phyloP scores from a whole-genome alignment of 2,329 filamentous ascomycete species.

The Nemania sp. region DNA sequence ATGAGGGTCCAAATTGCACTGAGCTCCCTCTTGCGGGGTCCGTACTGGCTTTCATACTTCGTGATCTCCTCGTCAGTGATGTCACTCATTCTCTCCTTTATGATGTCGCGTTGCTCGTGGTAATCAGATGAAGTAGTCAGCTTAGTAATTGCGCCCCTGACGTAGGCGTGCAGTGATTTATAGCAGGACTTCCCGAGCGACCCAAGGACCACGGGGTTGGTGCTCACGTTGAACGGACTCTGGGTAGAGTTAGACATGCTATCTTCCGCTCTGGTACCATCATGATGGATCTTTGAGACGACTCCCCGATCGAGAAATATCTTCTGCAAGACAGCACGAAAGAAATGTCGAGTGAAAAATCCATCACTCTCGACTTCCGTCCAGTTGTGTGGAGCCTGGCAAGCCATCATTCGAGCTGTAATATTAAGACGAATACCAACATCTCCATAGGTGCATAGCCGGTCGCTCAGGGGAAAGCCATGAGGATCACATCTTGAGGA shows the following conservation, averaged over 20 bases:
- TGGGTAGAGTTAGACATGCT: conserved; percentile 24
- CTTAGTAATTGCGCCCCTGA: conserved; percentile 79
- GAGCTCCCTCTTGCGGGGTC: conserved; percentile 73
- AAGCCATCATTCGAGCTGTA: conserved; percentile 96
- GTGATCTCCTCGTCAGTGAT: conserved; percentile 77
- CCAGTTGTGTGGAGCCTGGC: conserved; percentile 95
- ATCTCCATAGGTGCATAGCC: conserved; percentile 60
- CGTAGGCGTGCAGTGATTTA: conserved; percentile 72
- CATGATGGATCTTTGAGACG: conserved; percentile 62
- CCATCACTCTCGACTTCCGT: conserved; percentile 74
- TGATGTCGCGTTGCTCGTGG: conserved; percentile 57
- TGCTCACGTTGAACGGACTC: conserved; percentile 59
- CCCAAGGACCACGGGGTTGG: conserved; percentile 83
- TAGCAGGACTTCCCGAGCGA: conserved; percentile 82
- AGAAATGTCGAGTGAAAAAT: conserved; percentile 94
- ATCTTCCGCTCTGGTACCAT: conserved; percentile 37
- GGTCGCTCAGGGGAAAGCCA: conserved; percentile 89
- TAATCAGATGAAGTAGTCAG: conserved; percentile 62
- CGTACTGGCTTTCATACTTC: conserved; percentile 68
- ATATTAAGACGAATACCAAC: conserved; percentile 85
- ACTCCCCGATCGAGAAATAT: conserved; percentile 88
- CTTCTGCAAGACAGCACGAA: conserved; percentile 83
- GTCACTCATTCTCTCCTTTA: conserved; percentile 65
- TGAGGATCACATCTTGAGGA: conserved; percentile 79
- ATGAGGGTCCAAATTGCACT: conserved; percentile 91